phyloP scores from a whole-genome alignment of 2,329 filamentous ascomycete species.

The Tricladium varicosporioides region DNA sequence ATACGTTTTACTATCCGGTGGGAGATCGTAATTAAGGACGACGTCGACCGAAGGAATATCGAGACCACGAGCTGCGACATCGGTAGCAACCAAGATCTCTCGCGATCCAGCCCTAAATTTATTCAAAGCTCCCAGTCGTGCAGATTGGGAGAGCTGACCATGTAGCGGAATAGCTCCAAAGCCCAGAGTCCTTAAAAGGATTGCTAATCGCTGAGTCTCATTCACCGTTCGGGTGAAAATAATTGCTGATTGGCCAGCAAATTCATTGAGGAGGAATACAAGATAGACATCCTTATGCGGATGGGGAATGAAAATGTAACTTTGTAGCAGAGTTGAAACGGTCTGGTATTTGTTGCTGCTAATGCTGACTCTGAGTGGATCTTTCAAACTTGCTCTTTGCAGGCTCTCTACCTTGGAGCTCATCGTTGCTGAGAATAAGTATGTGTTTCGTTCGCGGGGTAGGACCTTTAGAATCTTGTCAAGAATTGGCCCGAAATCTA shows the following conservation, averaged over 20 bases:
- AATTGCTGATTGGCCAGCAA: conserved; percentile 81
- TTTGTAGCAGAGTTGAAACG: conserved; percentile 82
- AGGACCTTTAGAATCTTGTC: conserved; percentile 92
- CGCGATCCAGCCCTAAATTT: conserved; percentile 83
- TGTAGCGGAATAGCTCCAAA: conserved; percentile 92
- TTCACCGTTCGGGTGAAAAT: conserved; percentile 91
- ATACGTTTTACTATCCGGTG: conserved; percentile 84
- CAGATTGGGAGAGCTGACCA: conserved; percentile 84
- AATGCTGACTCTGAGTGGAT: conserved; percentile 80
- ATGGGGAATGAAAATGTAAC: conserved; percentile 82
- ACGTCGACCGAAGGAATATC: conserved; percentile 91
- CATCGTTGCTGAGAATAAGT: conserved; percentile 93
- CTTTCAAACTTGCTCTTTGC: conserved; percentile 82
- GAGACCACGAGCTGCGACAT: conserved; percentile 88
- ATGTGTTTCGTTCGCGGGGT: conserved; percentile 74
- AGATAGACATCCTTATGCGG: conserved; percentile 88
- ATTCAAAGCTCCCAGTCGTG: conserved; percentile 80
- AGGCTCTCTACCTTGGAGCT: conserved; percentile 89
- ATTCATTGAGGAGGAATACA: conserved; percentile 82
- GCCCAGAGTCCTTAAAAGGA: conserved; percentile 78
- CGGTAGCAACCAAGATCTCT: conserved; percentile 87
- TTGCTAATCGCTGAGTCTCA: conserved; percentile 82
- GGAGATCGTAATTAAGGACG: conserved; percentile 83
- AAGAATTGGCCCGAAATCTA: conserved; percentile 89
- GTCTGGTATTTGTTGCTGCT: conserved; percentile 85